Evolutionary conservation across 208 protist species (phyloP).

Genomic region (Acanthamoeba castellanii): DNA sequence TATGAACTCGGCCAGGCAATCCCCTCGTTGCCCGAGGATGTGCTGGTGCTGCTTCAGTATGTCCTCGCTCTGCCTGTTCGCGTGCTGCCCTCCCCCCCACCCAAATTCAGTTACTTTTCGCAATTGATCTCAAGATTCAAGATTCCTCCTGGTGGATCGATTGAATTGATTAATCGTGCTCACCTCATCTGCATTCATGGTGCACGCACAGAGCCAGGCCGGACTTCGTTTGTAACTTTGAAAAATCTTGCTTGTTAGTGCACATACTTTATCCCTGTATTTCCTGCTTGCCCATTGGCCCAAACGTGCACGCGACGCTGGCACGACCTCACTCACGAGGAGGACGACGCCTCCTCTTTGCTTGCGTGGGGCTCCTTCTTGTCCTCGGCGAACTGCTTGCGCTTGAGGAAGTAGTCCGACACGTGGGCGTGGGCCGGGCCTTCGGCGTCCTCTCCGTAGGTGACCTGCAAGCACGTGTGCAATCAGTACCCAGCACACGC

Average conservation of each 20-base stretch:
- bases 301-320: too few species aligned
- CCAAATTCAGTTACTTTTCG: too few species aligned
- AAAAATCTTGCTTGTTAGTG: too few species aligned
- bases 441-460: conserved; percentile 42
- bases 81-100: too few species aligned
- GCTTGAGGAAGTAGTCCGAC: conserved; percentile 67
- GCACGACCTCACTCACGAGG: neutral
- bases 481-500: neutral
- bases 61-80: neutral
- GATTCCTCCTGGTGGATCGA: too few species aligned
- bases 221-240: too few species aligned
- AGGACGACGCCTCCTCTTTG: neutral
- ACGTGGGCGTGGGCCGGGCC: conserved; percentile 30
- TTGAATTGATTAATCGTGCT: too few species aligned
- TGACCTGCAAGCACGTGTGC: neutral
- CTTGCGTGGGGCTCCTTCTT: neutral
- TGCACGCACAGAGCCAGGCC: too few species aligned
- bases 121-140: too few species aligned
- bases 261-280: too few species aligned
- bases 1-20: neutral
- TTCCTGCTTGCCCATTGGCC: too few species aligned
- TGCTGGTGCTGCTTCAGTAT: neutral
- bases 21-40: neutral
- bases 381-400: conserved; percentile 35
- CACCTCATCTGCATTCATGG: too few species aligned